Base-by-base conservation (phyloP, 176 grass and related monocot species). In the Lolium rigidum region DNA sequence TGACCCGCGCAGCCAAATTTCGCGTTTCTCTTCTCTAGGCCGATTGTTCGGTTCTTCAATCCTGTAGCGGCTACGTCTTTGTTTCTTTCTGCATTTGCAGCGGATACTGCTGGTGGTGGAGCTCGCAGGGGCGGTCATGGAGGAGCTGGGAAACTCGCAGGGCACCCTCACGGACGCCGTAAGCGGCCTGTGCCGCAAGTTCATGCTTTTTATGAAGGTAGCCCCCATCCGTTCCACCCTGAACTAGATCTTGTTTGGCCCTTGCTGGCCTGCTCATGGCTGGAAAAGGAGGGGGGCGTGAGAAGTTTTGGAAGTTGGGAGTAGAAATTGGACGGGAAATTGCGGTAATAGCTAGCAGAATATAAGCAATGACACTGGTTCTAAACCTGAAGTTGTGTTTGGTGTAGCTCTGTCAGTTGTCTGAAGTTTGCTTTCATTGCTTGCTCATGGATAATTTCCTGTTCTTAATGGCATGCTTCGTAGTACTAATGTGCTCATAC, bases 201-300 rank as follows among this genome's bases (percentile, higher is more conserved):
- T 98, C 90, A 98, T 95, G 93, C 52, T 77, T 16, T 80, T 84
- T 31, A 92, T 98, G 80, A 95, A 89, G 93, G 96, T 98, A 74
- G n/a, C 24, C 35, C 18, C 59, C 26, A 31, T 85, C 57, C 24
- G n/a, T 59, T 59, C 57, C 57, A 59, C 57, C 57, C 57, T 21
- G 20, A 59, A 21, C 41, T 20, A 66, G 57, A 87, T 86, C 51
- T 14, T 43, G 62, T 15, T 26, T 37, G 63, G 44, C 9, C 13
- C 10, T 9, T 80, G 35, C 12, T 48, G 25, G 25, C 10, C 15
- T 25, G 61, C 70, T 26, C 6, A 3, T 83, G 52, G 20, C 51
- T 69, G 80, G 11, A 15, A 39, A 38, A 55, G 4, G 67, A 70
- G 9, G 17, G 28, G 2, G 1, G 2, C 2, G n/a, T 31, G 28